Percentiles rank a stretch among this genome's conserved stretches.
Evolutionary conservation across 73 alveolate species (phyloP).

Genomic region (Uronychia setigera): DNA sequence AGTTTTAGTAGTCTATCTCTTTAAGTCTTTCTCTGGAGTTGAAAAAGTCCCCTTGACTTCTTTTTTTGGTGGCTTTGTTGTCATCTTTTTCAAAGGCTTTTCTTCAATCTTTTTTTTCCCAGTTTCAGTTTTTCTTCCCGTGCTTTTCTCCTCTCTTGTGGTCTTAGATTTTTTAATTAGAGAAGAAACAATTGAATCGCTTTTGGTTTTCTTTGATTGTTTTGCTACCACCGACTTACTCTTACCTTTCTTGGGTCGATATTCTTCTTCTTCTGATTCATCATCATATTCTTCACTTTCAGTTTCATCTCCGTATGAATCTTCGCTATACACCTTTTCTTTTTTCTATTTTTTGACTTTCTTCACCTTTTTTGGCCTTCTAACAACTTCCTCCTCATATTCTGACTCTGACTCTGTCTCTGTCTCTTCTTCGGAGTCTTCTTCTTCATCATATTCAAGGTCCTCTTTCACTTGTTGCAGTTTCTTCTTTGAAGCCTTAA

Average conservation of each 20-base stretch:
- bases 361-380: too few relatives aligned
- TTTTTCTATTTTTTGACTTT: too few relatives aligned
- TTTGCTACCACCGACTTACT: background rate
- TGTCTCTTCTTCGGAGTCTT: background rate
- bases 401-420: too few relatives aligned
- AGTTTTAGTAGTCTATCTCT: too few relatives aligned
- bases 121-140: background rate
- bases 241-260: background rate
- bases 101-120: background rate
- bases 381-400: too few relatives aligned
- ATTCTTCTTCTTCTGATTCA: background rate
- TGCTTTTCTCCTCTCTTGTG: background rate
- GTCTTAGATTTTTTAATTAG: background rate
- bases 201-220: background rate
- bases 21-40: background rate
- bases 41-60: background rate
- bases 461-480: background rate
- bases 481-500: background rate
- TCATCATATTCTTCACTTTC: background rate
- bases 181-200: background rate
- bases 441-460: background rate
- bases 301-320: too few relatives aligned
- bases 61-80: background rate
- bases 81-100: background rate
- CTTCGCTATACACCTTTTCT: too few relatives aligned